A percentile compares a stretch with the other conserved stretches of the same genome.
Evolutionary conservation across 345 rosid genomes (phyloP).

Genomic region (Euphorbia lathyris): DNA sequence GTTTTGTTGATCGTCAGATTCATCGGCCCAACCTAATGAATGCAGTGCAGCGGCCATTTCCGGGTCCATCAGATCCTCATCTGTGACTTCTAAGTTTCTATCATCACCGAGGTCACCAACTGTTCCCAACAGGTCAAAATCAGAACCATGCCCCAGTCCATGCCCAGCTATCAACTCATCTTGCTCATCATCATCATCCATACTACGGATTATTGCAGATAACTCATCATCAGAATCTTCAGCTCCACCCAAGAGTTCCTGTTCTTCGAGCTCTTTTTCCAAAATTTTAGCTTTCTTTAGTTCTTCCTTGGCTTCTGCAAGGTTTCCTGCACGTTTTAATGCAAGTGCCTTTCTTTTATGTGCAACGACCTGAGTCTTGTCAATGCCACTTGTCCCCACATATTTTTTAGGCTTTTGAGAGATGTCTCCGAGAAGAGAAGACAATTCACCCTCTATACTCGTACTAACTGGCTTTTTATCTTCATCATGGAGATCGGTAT

Average conservation of each 20-base stretch:
- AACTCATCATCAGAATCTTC: conserved; percentile 94
- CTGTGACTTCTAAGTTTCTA: conserved; percentile 71
- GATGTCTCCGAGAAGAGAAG: conserved; percentile 63
- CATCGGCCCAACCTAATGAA: conserved; percentile 84
- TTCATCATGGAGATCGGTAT: conserved; percentile 44
- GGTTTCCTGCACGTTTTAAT: conserved; percentile 89
- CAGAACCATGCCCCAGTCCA: conserved; percentile 35
- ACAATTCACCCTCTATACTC: conserved; percentile 84
- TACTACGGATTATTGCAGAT: conserved; percentile 54
- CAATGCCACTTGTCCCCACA: conserved; percentile 36
- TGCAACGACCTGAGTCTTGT: conserved; percentile 58
- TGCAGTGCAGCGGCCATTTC: conserved; percentile 63
- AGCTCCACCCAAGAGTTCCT: conserved; percentile 66
- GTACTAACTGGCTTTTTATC: conserved; percentile 43
- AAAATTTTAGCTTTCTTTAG: conserved; percentile 77
- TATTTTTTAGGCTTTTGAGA: conserved; percentile 35
- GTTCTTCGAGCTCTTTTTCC: conserved; percentile 87
- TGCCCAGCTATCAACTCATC: conserved; percentile 44
- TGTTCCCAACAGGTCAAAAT: conserved; percentile 44
- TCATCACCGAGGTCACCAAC: conserved; percentile 50
- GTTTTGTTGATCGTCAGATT: conserved; percentile 35
- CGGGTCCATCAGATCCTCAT: conserved; percentile 81
- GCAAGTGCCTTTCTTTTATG: conserved; percentile 75
- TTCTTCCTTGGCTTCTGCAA: conserved; percentile 96
- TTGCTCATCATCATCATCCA: conserved; percentile 49